Conservation (phyloP, 2,329 filamentous ascomycete species). For the Colletotrichum musae region DNA sequence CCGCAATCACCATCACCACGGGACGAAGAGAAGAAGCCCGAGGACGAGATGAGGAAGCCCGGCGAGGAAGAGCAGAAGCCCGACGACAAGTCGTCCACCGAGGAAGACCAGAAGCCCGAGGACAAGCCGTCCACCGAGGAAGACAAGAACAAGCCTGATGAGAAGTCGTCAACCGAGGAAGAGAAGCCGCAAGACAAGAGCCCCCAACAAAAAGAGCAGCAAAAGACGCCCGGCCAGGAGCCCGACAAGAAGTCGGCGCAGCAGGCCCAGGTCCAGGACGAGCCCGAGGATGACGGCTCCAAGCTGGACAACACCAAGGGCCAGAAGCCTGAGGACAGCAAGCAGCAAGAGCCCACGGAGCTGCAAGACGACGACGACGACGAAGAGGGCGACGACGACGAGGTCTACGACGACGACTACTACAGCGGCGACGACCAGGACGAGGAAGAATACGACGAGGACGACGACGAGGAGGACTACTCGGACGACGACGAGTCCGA, state of each 20-base stretch:
- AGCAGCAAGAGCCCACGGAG: conserved; percentile 36
- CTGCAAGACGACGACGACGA: conserved; percentile 27
- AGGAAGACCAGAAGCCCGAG: conserved; percentile 4
- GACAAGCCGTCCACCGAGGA: not conserved
- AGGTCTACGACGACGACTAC: conserved; percentile 40
- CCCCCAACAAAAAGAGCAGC: conserved; percentile 34
- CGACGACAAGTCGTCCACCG: not conserved
- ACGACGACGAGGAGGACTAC: conserved; percentile 44
- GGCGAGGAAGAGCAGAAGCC: conserved; percentile 9
- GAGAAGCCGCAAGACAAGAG: conserved; percentile 34
- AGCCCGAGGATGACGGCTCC: not conserved
- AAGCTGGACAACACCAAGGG: conserved; percentile 9
- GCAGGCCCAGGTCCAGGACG: conserved; percentile 16
- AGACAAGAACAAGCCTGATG: conserved; percentile 26
- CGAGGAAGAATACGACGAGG: conserved; percentile 38
- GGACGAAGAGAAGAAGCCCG: conserved; percentile 28
- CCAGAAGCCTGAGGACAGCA: conserved; percentile 40
- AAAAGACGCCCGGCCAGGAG: conserved; percentile 9
- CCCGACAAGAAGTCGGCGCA: conserved; percentile 30
- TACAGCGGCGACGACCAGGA: conserved; percentile 40
- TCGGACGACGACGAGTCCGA: conserved; percentile 31
- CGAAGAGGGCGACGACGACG: conserved; percentile 34
- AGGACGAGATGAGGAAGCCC: conserved; percentile 9
- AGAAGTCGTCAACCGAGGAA: conserved; percentile 12
- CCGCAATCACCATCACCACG: not conserved